Evolutionary conservation across 2,329 filamentous ascomycete species (phyloP).

Genomic region (Eutypa lata): DNA sequence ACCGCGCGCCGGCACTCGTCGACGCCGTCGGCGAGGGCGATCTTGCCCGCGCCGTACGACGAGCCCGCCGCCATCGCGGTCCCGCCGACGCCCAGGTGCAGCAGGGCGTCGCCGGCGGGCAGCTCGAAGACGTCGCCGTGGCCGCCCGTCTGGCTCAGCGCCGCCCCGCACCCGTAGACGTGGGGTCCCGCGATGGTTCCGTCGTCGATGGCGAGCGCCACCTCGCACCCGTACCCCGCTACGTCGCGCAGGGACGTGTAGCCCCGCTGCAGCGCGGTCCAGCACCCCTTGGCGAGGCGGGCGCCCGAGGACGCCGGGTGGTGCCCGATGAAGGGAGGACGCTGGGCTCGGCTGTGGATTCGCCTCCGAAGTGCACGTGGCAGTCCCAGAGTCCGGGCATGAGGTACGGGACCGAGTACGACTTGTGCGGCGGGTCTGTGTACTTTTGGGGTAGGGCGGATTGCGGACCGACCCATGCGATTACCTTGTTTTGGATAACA

Average conservation of each 20-base stretch:
- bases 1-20: conserved; percentile 39
- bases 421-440: conserved; percentile 21
- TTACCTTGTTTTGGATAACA: conserved; percentile 33
- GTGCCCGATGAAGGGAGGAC: conserved; percentile 18
- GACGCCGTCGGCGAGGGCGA: conserved; percentile 34
- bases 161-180: conserved; percentile 30
- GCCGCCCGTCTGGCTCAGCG: conserved; percentile 31
- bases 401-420: conserved; percentile 24
- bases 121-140: conserved; percentile 33
- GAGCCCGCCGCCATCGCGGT: conserved; percentile 27
- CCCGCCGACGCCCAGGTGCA: conserved; percentile 30
- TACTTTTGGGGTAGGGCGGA: conserved; percentile 26
- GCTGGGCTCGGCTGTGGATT: conserved; percentile 12
- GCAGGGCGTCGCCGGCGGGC: conserved; percentile 32
- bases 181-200: conserved; percentile 31
- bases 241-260: conserved; percentile 34
- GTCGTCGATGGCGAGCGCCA: conserved; percentile 27
- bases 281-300: conserved; percentile 30
- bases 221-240: conserved; percentile 31
- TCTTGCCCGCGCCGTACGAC: conserved; percentile 23
- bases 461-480: conserved; percentile 35
- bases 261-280: conserved; percentile 35
- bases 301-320: conserved; percentile 32
- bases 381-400: conserved; percentile 36
- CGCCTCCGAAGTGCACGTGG: conserved; percentile 29